phyloP scores from a whole-genome alignment of 257 asterid species.

The Forsythia suspensa region DNA sequence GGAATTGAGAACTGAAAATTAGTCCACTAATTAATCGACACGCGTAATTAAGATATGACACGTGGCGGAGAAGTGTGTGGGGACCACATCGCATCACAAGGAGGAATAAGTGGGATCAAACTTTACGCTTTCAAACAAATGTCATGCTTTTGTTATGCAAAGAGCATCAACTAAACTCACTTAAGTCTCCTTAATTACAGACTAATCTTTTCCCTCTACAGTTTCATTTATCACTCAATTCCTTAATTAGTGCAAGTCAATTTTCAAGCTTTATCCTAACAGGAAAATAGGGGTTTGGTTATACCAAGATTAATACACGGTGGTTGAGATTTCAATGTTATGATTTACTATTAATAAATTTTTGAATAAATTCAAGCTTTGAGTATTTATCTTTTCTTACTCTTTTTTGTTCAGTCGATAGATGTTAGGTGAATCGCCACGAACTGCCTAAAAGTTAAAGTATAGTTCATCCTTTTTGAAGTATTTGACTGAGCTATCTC shows the following conservation, averaged over 20 bases:
- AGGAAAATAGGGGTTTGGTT: not conserved
- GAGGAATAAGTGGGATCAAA: not conserved
- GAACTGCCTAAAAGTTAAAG: not conserved
- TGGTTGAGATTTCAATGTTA: not conserved
- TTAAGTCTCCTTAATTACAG: not conserved
- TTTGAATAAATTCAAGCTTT: not conserved
- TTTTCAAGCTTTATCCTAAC: not conserved
- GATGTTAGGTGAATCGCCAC: not conserved
- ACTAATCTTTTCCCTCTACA: not conserved
- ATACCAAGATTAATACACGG: not conserved
- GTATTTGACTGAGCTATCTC: not conserved
- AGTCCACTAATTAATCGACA: not conserved
- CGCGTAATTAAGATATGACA: not conserved
- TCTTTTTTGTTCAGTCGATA: not conserved
- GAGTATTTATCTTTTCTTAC: not conserved
- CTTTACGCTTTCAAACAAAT: constrained; percentile 1
- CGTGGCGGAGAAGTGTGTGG: not conserved
- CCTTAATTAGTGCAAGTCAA: not conserved
- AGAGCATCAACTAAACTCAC: not conserved
- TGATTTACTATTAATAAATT: not conserved
- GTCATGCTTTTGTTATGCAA: not conserved
- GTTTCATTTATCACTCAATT: not conserved
- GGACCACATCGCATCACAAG: not conserved
- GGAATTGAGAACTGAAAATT: not conserved
- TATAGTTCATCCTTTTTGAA: not conserved